Percentiles rank a stretch among this genome's conserved stretches.
These are phyloP conservation scores for Starmerella vitae DNA, from an alignment of 805 yeast species.

Conservation along the genomic window DNA sequence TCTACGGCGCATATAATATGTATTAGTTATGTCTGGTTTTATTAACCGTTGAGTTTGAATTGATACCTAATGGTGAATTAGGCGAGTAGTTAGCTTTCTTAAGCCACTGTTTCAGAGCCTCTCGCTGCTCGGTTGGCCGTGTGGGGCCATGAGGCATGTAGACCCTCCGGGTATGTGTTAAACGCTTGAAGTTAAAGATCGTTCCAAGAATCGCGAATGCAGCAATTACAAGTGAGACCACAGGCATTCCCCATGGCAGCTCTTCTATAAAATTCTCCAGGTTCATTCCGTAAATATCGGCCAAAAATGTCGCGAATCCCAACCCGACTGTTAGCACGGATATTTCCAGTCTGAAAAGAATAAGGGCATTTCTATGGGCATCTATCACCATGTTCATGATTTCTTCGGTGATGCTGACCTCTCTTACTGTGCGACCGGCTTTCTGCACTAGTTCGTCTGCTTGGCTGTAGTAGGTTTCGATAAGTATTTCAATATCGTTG, in stretches of 20 bases:
- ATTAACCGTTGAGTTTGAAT: too few species aligned
- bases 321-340: slow-evolving; percentile 75
- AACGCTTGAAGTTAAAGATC: slow-evolving; percentile 39
- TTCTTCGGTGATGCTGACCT: slow-evolving; percentile 83
- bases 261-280: slow-evolving; percentile 86
- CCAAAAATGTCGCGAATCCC: slow-evolving; percentile 70
- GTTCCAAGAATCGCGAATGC: slow-evolving; percentile 37
- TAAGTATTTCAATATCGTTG: slow-evolving; percentile 64
- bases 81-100: slow-evolving; percentile 4
- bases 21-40: too few species aligned
- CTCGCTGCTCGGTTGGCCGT: slow-evolving; percentile 3
- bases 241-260: slow-evolving; percentile 49
- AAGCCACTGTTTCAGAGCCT: slow-evolving; percentile 14
- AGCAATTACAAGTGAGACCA: slow-evolving; percentile 35
- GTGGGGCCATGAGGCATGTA: slow-evolving; percentile 36
- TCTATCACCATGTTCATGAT: slow-evolving; percentile 83
- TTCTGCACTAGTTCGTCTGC: slow-evolving; percentile 90
- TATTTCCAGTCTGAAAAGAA: slow-evolving; percentile 73
- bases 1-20: too few species aligned
- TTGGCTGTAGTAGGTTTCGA: slow-evolving; percentile 81
- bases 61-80: not conserved
- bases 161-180: slow-evolving; percentile 53
- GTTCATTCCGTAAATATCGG: slow-evolving; percentile 93
- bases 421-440: slow-evolving; percentile 66
- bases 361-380: slow-evolving; percentile 77